These are phyloP conservation scores for Cladosporium sphaerospermum DNA, from an alignment of 2,329 filamentous ascomycete species.

Conservation along the genomic window DNA sequence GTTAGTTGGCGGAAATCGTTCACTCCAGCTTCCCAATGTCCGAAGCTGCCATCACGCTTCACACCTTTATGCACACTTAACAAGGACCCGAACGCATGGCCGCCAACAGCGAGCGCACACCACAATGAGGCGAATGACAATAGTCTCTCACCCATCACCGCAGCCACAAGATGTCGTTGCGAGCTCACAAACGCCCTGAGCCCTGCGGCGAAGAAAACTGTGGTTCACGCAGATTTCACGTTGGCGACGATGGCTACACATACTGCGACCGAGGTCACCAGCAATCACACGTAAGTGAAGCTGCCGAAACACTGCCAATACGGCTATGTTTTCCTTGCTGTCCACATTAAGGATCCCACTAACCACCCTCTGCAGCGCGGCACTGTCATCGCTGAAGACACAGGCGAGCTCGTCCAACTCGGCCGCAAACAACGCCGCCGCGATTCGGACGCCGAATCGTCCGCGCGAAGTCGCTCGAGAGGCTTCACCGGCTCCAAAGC, in stretches of 20 bases:
- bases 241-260: conserved; percentile 66
- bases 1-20: too few relatives aligned
- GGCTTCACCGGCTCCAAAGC: conserved; percentile 59
- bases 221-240: conserved; percentile 61
- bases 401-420: conserved; percentile 23
- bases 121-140: background rate
- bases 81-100: too few relatives aligned
- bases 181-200: conserved; percentile 13
- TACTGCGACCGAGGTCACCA: conserved; percentile 78
- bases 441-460: conserved; percentile 26
- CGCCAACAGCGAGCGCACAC: background rate
- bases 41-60: too few relatives aligned
- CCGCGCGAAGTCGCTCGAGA: conserved; percentile 18
- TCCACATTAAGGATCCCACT: background rate
- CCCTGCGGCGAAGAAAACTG: conserved; percentile 46
- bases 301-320: background rate
- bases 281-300: conserved; percentile 54
- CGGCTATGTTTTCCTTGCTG: background rate
- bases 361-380: conserved; percentile 19
- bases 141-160: too few relatives aligned
- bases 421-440: conserved; percentile 25
- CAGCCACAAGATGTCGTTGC: conserved; percentile 1
- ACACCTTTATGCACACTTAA: too few relatives aligned
- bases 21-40: too few relatives aligned
- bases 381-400: conserved; percentile 28